Evolutionary conservation across 169 alveolate species (phyloP), one percentile per base, ranked within the genome.

Genomic region (Plasmodium ovale): DNA sequence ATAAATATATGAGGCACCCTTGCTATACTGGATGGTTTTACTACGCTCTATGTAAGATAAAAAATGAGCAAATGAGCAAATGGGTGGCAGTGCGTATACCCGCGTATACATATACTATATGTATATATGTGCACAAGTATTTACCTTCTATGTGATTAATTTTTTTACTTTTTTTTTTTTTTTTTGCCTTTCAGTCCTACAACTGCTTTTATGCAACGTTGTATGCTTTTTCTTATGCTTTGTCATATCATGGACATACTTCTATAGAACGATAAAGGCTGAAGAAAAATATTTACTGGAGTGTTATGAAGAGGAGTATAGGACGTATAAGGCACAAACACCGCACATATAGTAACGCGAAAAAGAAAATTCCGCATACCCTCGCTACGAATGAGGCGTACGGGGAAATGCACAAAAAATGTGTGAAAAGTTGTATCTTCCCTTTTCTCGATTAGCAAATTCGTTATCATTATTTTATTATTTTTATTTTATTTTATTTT

Each of bases 11-110:
- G 89, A 44, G 89, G 10, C 89, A 79, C 33, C 89, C 89, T 23
- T 79, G 74, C 42, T 79, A 79, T 42, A 79, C 89, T 47, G 89
- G 89, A 9, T 79, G 89, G 89, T 79, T 79, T 44, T 79, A 64
- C 56, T 79, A 79, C 47, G 27, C 82, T 3, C 19, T 79, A 42
- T 79, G 89, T 79, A 79, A 79, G 79, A 9, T 35, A 23, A 29
- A 10, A 21, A 37, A 23, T 1, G 33, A n/a, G 10, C 6, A 51
- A 51, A 23, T 23, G 14, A 12, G 35, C 21, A 12, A 21, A 54
- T 0, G 9, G 1, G 3, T 54, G 14, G 7, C 14, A 2, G 56
- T 65, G 14, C 12, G 37, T 35, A 16, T 31, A 12, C 12, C 0
- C 10, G n/a, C 1, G n/a, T 27, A 25, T 42, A 42, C 12, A 68